These are phyloP conservation scores for Boletus bicolor DNA, from an alignment of 768 basidiomycete genomes.

Conservation along the genomic window DNA sequence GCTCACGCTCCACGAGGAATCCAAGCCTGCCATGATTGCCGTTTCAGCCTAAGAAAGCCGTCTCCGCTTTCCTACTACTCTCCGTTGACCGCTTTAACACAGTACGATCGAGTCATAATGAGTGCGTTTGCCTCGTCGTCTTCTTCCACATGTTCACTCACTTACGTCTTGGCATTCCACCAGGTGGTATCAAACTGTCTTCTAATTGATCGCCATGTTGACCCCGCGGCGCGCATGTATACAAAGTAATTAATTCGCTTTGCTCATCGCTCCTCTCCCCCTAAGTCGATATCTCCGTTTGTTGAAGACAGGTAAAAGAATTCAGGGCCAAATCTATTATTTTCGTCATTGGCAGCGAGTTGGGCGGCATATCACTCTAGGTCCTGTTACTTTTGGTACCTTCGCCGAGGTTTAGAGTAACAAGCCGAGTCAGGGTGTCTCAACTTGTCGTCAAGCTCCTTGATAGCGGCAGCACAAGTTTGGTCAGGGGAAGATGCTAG, in stretches of 20 bases:
- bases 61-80: not conserved
- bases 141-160: not conserved
- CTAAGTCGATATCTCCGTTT: not conserved
- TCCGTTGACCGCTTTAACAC: not conserved
- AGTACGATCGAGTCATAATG: constrained; percentile 1
- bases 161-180: not conserved
- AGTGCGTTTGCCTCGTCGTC: not conserved
- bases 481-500: not conserved
- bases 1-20: constrained; percentile 35
- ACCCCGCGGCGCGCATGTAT: not conserved
- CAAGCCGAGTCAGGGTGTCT: not conserved
- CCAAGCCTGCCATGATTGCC: constrained; percentile 8
- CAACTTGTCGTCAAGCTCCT: not conserved
- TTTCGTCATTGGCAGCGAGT: not conserved
- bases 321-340: too few relatives aligned
- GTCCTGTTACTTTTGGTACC: not conserved
- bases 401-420: not conserved
- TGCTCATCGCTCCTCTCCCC: not conserved
- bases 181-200: not conserved
- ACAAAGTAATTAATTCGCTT: not conserved
- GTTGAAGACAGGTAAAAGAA: not conserved
- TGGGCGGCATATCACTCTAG: not conserved
- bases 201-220: not conserved
- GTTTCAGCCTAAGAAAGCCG: constrained; percentile 15
- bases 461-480: not conserved